Percentiles rank a stretch among this genome's conserved stretches.
These are phyloP conservation scores for Thielaviopsis ethacetica DNA, from an alignment of 2,329 filamentous ascomycete species.

Conservation along the genomic window DNA sequence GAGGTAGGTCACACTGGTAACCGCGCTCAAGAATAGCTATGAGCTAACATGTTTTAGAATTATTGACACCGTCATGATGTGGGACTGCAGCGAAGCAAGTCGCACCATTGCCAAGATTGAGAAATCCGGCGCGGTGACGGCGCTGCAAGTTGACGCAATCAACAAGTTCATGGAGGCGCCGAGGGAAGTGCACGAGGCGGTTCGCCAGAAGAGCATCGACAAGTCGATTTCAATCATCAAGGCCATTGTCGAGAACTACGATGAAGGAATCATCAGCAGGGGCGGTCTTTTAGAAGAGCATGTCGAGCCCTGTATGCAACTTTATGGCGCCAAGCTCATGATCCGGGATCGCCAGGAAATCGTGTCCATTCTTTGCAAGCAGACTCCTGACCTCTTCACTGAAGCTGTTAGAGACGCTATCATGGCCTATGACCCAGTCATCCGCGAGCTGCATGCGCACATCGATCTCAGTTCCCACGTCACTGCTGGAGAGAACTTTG, in stretches of 20 bases:
- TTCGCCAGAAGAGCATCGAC: slow-evolving; percentile 37
- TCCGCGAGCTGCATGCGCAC: slow-evolving; percentile 52
- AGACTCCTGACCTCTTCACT: slow-evolving; percentile 58
- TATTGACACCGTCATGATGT: slow-evolving; percentile 53
- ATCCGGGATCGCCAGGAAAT: slow-evolving; percentile 61
- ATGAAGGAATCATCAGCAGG: slow-evolving; percentile 22
- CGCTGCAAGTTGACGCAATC: slow-evolving; percentile 43
- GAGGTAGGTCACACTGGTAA: slow-evolving; percentile 19
- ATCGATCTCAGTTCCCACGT: slow-evolving; percentile 57
- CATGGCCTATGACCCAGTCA: slow-evolving; percentile 56
- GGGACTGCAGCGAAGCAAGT: slow-evolving; percentile 56
- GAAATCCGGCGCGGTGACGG: slow-evolving; percentile 35
- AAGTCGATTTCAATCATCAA: slow-evolving; percentile 44
- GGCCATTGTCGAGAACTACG: slow-evolving; percentile 42
- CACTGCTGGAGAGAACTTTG: slow-evolving; percentile 48
- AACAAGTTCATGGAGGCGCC: slow-evolving; percentile 37
- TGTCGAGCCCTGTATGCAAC: slow-evolving; percentile 8
- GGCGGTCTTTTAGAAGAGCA: slow-evolving; percentile 8
- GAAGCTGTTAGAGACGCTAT: slow-evolving; percentile 47
- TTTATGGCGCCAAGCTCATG: slow-evolving; percentile 53
- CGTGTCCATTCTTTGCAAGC: slow-evolving; percentile 46
- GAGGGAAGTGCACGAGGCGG: slow-evolving; percentile 39
- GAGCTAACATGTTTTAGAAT: slow-evolving; percentile 32
- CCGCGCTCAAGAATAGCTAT: not conserved
- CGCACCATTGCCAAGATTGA: slow-evolving; percentile 49